Evolutionary conservation across 2,329 filamentous ascomycete genomes (phyloP).

Genomic region (Zarea fungicola): DNA sequence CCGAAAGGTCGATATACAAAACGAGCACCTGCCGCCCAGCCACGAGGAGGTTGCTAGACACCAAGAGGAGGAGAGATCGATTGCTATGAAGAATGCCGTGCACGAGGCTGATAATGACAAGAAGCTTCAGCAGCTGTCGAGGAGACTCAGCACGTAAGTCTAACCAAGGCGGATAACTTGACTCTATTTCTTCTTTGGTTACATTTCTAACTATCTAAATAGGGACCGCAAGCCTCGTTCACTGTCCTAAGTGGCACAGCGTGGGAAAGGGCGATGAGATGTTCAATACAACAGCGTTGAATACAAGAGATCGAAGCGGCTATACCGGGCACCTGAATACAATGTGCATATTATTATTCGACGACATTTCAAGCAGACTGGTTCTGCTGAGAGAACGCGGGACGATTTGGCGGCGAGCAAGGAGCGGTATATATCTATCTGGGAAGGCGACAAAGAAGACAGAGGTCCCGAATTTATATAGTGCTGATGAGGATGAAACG

Average conservation of each 20-base stretch:
- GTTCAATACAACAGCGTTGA: neutral
- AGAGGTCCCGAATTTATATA: neutral
- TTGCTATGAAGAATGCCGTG: constrained; percentile 79
- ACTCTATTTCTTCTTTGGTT: neutral
- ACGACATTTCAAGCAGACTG: constrained; percentile 1
- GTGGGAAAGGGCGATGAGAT: neutral
- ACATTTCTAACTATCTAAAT: neutral
- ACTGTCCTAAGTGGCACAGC: neutral
- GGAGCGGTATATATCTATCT: constrained; percentile 7
- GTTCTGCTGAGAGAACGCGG: neutral
- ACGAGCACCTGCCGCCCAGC: constrained; percentile 86
- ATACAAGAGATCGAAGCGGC: neutral
- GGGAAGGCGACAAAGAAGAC: neutral
- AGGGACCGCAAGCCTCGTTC: constrained; percentile 10
- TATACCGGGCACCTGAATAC: neutral
- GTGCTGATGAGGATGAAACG: neutral
- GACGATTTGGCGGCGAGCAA: neutral
- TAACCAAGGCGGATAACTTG: no score
- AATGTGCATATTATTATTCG: neutral
- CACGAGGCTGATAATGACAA: constrained; percentile 89
- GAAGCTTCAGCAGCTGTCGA: constrained; percentile 77
- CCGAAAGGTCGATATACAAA: constrained; percentile 92
- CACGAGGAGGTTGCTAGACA: constrained; percentile 86
- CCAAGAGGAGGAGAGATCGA: constrained; percentile 72
- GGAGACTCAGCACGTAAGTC: constrained; percentile 93